Evolutionary conservation across 1,284 basidiomycete genomes (phyloP), one percentile per base, ranked within the genome.

Genomic region (Bondarzewia mesenterica): DNA sequence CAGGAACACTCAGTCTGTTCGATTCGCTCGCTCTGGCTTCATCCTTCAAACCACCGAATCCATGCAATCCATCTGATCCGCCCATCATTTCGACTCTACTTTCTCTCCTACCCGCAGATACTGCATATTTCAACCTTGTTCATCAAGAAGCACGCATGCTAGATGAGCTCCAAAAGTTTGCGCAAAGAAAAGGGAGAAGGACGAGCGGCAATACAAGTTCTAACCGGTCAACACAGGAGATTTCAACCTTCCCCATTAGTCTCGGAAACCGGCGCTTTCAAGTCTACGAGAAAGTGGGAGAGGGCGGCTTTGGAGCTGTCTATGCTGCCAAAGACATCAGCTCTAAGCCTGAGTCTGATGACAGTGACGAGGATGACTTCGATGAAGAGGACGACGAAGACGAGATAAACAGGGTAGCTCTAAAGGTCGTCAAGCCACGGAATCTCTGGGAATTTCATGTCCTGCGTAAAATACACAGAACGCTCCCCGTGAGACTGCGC

Each of bases 221-320:
- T n/a, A 67, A 65, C 18, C 67, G 73, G 4, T 55, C 61, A 7
- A 57, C 70, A 21, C 69, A 71, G 25, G 65, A 72, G 26, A 62
- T 68, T 20, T 67, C 70, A 12, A 63, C 60, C 15, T 70, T 80
- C 58, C 56, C 73, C 5, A 55, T 87, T 25, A 63, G 61, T 2
- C 69, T 97, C 7, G 74, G 71, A 26, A 80, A 75, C 3, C 77
- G 76, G 51, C 70, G 68, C 41, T 92, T 88, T 59, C 75, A 76
- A 46, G 78, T 98, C 7, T 70, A 74, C 5, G 85, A 86, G 54
- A 98, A 98, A 66, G 75, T 99, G 20, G 96, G 96, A 5, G 95
- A 99, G 69, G 96, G 96, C 5, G 93, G 93, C 0, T 99, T 93
- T 58, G 96, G 95, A 0, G 81, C 88, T 2, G 96, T 99, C 8